A percentile compares a stretch with the other conserved stretches of the same genome.
These are phyloP conservation scores for Spatholobus suberectus DNA, from an alignment of 306 rosid species.

Conservation along the genomic window DNA sequence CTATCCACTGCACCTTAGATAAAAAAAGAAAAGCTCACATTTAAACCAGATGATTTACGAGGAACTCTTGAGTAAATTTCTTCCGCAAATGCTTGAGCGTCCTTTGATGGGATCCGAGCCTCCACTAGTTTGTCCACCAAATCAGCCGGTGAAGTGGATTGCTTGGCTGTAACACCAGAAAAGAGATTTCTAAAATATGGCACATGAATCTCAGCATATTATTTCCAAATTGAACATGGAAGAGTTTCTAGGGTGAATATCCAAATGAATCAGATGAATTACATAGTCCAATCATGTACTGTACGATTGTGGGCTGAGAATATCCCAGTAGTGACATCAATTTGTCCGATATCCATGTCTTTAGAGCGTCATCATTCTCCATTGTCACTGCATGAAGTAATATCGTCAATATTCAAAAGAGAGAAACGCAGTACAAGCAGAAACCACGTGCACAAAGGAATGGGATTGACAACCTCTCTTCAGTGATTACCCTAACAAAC, in stretches of 20 bases:
- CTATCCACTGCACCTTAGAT: slow-evolving; percentile 4
- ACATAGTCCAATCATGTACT: slow-evolving; percentile 83
- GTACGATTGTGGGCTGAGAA: slow-evolving; percentile 77
- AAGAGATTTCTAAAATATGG: no score
- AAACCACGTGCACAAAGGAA: no score
- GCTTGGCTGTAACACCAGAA: slow-evolving; percentile 72
- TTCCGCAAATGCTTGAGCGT: slow-evolving; percentile 69
- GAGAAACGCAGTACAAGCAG: no score
- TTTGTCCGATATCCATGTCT: slow-evolving; percentile 86
- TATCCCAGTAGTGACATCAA: slow-evolving; percentile 75
- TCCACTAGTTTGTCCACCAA: slow-evolving; percentile 67
- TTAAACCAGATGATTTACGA: slow-evolving; percentile 61
- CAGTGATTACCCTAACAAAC: no score
- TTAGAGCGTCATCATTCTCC: slow-evolving; percentile 64
- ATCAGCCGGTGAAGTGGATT: slow-evolving; percentile 77
- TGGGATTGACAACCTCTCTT: no score
- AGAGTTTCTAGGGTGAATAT: neutral
- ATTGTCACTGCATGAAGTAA: slow-evolving; percentile 36
- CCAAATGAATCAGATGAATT: slow-evolving; percentile 40
- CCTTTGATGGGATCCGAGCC: slow-evolving; percentile 61
- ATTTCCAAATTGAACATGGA: slow-evolving; percentile 33
- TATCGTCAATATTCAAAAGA: no score
- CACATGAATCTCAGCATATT: slow-evolving; percentile 12
- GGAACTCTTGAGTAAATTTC: slow-evolving; percentile 75
- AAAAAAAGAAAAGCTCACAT: slow-evolving; percentile 53